phyloP scores from a whole-genome alignment of 768 basidiomycete species.

The Cyclocybe aegerita region DNA sequence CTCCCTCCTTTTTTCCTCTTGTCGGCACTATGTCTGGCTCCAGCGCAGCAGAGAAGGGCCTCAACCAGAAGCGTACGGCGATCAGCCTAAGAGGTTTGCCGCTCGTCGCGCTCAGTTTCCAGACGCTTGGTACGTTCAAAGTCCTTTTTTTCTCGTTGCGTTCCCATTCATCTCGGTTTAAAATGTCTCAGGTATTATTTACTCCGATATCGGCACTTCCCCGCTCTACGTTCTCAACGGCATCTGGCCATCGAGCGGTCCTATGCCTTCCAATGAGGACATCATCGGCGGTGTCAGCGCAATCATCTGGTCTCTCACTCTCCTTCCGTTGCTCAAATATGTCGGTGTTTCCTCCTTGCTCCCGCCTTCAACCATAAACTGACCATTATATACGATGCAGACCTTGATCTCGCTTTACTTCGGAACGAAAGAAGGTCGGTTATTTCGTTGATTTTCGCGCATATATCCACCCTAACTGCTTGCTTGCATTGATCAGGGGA shows the following conservation, averaged over 20 bases:
- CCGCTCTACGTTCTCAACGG: conserved; percentile 68
- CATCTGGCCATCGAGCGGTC: conserved; percentile 51
- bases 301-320: conserved; percentile 63
- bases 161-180: not conserved
- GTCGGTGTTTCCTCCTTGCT: conserved; percentile 28
- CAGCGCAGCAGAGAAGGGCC: conserved; percentile 22
- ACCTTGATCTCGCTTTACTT: conserved; percentile 39
- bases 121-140: conserved; percentile 27
- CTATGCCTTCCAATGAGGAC: conserved; percentile 54
- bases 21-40: conserved; percentile 14
- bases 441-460: not conserved
- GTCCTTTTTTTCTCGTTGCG: not conserved
- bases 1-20: not conserved
- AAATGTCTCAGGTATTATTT: conserved; percentile 40
- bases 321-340: conserved; percentile 66
- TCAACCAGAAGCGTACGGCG: conserved; percentile 29
- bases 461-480: not conserved
- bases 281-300: conserved; percentile 62
- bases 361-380: not conserved
- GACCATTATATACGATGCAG: conserved; percentile 18
- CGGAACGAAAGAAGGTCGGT: conserved; percentile 47
- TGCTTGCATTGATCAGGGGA: conserved; percentile 42
- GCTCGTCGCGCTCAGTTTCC: conserved; percentile 32
- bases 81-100: conserved; percentile 28
- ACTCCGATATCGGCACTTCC: conserved; percentile 55